Conservation (phyloP, 148 eudicot genomes). For the Cornus controversa region DNA sequence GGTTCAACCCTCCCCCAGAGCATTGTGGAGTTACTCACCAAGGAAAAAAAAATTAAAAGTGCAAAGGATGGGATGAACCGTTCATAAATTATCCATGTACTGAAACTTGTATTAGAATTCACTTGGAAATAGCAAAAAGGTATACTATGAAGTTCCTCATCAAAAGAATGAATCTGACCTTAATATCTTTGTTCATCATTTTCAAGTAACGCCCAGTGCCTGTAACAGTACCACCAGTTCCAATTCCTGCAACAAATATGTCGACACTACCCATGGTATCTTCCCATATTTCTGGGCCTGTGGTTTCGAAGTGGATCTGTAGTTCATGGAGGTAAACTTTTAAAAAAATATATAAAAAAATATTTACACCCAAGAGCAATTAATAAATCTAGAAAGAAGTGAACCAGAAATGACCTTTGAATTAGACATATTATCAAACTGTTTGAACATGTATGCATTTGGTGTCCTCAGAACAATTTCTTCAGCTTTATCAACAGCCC, state of each 20-base stretch:
- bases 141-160: not conserved
- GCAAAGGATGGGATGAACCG: too few relatives aligned
- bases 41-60: not conserved
- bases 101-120: not conserved
- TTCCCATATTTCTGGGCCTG: conserved; percentile 90
- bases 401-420: conserved; percentile 45
- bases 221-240: conserved; percentile 78
- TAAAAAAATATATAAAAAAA: not conserved
- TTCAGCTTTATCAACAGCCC: conserved; percentile 77
- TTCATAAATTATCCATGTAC: not conserved
- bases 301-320: conserved; percentile 76
- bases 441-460: conserved; percentile 66
- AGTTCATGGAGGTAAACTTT: conserved; percentile 13
- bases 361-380: not conserved
- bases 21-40: not conserved
- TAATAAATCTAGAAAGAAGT: not conserved
- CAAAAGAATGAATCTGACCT: conserved; percentile 36
- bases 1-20: too few relatives aligned
- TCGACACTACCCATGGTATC: conserved; percentile 67
- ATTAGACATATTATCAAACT: conserved; percentile 69
- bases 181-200: conserved; percentile 59
- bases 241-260: conserved; percentile 64
- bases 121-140: not conserved
- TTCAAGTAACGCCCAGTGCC: conserved; percentile 66
- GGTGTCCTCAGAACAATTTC: conserved; percentile 56